phyloP scores from a whole-genome alignment of 2,329 filamentous ascomycete species.

The Aspergillus phoenicis region DNA sequence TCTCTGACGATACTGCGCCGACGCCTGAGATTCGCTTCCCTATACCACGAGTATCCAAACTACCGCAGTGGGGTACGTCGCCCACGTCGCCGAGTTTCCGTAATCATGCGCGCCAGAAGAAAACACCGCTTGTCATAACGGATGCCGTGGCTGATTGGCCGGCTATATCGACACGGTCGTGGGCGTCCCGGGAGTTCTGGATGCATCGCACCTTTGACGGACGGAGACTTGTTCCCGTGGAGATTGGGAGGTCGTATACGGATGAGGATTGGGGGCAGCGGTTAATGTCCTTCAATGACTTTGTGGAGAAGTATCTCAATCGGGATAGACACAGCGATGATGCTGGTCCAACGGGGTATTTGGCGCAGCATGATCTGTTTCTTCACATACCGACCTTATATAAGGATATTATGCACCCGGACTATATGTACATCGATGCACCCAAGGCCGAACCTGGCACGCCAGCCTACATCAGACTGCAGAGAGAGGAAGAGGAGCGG shows the following conservation, averaged over 20 bases:
- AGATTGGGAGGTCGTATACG: conserved; percentile 84
- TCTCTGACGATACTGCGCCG: conserved; percentile 37
- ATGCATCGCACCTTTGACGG: conserved; percentile 73
- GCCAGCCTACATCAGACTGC: conserved; percentile 46
- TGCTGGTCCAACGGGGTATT: conserved; percentile 64
- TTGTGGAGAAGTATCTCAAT: conserved; percentile 65
- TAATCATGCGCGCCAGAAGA: conserved; percentile 54
- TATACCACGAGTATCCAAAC: conserved; percentile 40
- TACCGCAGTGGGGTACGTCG: conserved; percentile 18
- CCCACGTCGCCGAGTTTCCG: conserved; percentile 65
- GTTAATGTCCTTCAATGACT: conserved; percentile 73
- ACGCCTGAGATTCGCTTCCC: conserved; percentile 39
- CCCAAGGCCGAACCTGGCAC: conserved; percentile 57
- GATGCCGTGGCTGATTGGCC: conserved; percentile 73
- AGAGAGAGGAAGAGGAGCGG: conserved; percentile 22
- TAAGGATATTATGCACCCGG: conserved; percentile 75
- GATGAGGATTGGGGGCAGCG: conserved; percentile 82
- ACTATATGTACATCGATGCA: conserved; percentile 77
- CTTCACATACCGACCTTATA: conserved; percentile 75
- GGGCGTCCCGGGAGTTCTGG: conserved; percentile 75
- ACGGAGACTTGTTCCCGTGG: conserved; percentile 78
- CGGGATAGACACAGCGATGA: conserved; percentile 13
- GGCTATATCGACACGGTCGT: conserved; percentile 67
- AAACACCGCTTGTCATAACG: conserved; percentile 69
- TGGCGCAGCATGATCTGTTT: conserved; percentile 90